Evolutionary conservation across 1,284 basidiomycete genomes (phyloP), one percentile per base, ranked within the genome.

Genomic region (Apiotrichum gamsii): DNA sequence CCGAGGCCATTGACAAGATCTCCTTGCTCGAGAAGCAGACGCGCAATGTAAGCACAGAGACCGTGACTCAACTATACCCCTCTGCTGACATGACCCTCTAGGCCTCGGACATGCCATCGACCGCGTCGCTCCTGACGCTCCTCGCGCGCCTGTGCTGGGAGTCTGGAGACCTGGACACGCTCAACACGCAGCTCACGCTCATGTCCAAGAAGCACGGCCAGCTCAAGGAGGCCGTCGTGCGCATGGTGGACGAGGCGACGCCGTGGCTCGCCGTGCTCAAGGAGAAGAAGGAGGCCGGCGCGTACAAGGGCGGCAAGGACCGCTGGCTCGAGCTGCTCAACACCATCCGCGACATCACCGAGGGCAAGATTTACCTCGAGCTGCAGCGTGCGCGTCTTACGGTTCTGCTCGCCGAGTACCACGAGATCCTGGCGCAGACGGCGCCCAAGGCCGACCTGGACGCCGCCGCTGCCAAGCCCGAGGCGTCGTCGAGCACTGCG

Each of bases 281-380:
- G 53, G 51, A 57, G 33, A 55, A 62, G 43, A 73, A 69, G 54
- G 69, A 69, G 37, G 53, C 58, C 33, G 67, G 68, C 25, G 60
- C 67, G 45, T 70, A 49, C 52, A 59, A 64, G 58, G 80, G 82
- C 52, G 86, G 86, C 18, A 72, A 78, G 38, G 80, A 83, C 59
- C 81, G 78, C 66, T 94, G 90, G 89, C 74, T 95, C 45, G 83
- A 90, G 62, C 73, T 95, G 35, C 80, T 95, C 37, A 84, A 94
- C 73, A 91, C 90, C 3, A 71, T 99, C 57, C 80, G 95, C 62
- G 79, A 81, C 41, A 89, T 99, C 28, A 95, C 94, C 0, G 94
- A 97, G 74, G 94, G 94, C 50, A 98, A 97, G 82, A 93, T 98
- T 60, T 97, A 94, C 77, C 77, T 99, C 45, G 95, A 99, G 76